A percentile compares a stretch with the other conserved stretches of the same genome.
Conservation (phyloP, 2,329 filamentous ascomycete genomes). For the Diaporthe ampelina region DNA sequence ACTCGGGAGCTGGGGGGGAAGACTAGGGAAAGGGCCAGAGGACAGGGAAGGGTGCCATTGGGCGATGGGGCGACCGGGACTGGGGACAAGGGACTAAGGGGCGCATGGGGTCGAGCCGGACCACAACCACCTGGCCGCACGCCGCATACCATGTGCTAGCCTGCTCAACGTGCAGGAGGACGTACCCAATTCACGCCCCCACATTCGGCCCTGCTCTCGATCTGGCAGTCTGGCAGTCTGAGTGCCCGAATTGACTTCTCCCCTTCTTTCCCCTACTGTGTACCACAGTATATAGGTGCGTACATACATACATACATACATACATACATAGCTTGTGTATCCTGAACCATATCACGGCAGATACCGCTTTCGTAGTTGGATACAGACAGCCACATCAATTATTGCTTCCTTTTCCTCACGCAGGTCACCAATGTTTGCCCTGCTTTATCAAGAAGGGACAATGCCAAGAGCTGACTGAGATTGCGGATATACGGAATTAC, state of each 20-base stretch:
- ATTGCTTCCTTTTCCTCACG: not conserved
- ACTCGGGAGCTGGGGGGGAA: not conserved
- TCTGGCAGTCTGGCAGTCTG: not conserved
- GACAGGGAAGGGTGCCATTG: not conserved
- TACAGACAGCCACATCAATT: not conserved
- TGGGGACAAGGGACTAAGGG: not conserved
- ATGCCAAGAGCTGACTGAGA: not conserved
- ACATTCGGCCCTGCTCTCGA: constrained; percentile 20
- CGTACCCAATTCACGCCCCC: constrained; percentile 1
- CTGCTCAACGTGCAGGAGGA: not conserved
- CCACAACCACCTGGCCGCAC: not conserved
- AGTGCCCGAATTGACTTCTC: constrained; percentile 10
- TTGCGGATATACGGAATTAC: constrained; percentile 10
- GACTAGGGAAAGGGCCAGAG: not conserved
- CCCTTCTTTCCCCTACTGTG: not conserved
- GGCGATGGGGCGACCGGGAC: not conserved
- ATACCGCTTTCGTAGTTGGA: not conserved
- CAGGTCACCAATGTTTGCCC: not conserved
- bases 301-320: too few species aligned
- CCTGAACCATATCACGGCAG: not conserved
- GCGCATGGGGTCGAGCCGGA: constrained; percentile 23
- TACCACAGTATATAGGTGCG: not conserved
- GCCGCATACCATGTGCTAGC: constrained; percentile 2
- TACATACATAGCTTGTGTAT: not conserved
- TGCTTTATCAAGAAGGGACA: not conserved